Conservation (phyloP, 1,284 basidiomycete species). For the Golubevia sp. region DNA sequence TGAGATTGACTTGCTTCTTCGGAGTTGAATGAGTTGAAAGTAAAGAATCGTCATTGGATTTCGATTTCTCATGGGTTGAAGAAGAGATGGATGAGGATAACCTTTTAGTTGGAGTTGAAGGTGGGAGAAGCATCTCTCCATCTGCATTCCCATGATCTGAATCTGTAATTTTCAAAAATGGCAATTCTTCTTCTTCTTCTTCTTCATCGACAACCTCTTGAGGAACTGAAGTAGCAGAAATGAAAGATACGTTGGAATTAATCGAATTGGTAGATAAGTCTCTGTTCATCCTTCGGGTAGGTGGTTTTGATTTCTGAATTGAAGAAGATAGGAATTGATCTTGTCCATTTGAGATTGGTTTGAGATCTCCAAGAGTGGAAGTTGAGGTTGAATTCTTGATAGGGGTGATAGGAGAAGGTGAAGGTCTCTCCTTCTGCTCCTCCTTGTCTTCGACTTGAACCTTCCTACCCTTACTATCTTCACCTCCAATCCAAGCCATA, state of each 20-base stretch:
- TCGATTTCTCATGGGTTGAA: not conserved
- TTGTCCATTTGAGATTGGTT: too few species aligned
- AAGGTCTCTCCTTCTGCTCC: not conserved
- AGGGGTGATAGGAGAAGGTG: too few species aligned
- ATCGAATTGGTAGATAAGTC: too few species aligned
- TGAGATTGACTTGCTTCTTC: too few species aligned
- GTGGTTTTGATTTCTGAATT: too few species aligned
- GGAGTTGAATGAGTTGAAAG: not conserved
- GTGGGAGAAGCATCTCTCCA: not conserved
- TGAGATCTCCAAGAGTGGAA: too few species aligned
- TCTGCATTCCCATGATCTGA: not conserved
- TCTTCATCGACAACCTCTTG: not conserved
- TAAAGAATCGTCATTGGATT: not conserved
- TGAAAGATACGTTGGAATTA: slow-evolving; percentile 19
- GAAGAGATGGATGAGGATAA: too few species aligned
- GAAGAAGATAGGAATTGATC: too few species aligned
- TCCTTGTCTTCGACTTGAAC: not conserved
- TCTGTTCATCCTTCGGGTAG: too few species aligned
- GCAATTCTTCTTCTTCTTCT: not conserved
- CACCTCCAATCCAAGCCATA: not conserved
- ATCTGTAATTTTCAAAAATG: not conserved
- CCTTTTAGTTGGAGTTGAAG: not conserved
- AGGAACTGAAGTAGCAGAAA: slow-evolving; percentile 21
- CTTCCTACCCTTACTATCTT: not conserved
- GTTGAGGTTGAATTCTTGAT: too few species aligned